Base-by-base conservation (phyloP, 108 stramenopile species). In the Fragilariopsis cylindrus region DNA sequence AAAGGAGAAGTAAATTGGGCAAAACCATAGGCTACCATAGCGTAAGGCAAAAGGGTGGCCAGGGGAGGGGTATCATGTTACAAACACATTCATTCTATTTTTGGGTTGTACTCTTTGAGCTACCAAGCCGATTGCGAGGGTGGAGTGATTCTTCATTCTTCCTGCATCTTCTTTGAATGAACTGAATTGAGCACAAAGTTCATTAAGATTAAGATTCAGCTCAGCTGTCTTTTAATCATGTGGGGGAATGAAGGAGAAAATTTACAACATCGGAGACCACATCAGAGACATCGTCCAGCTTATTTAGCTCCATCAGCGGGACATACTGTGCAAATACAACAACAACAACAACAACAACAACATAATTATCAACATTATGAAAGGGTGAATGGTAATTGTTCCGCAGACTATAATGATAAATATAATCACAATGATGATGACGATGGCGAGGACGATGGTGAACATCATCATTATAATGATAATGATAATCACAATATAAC, bases 301-400 rank as follows among this genome's bases (percentile, higher is more conserved):
- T 81, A 81, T 44, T 57, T 81, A 57, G 80, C 80, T 65, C 80
- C 80, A 39, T 45, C 80, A 19, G 66, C 30, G 30, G 30, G 30
- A 30, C 30, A 30, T 30, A 30, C 50, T 13, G 58, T 18, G 2
- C 21, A 30, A 12, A 21, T 54, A 50, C 71, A 60, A 40, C 71
- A 66, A 18, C 62, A 19, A 55, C 65, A 11, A 43, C 49, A 15
- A 53, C 52, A 12, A 12, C 15, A 12, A 12, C 52, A 53, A 53
- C 52, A 12, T 53, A 15, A 16, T 66, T 60, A 49, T 75, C 30
- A 30, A 30, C 30, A 30, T 1, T 30, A 30, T 2, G 30, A 30
- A 30, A 30, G 30, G 0, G 30, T 2, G 30, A 30, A 30, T 30
- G 30, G 30, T 30, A 30, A 30, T 13, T 41, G 43, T 63, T 63